A percentile compares a stretch with the other conserved stretches of the same genome.
Evolutionary conservation across 768 basidiomycete species (phyloP).

Genomic region (Trametes gibbosa): DNA sequence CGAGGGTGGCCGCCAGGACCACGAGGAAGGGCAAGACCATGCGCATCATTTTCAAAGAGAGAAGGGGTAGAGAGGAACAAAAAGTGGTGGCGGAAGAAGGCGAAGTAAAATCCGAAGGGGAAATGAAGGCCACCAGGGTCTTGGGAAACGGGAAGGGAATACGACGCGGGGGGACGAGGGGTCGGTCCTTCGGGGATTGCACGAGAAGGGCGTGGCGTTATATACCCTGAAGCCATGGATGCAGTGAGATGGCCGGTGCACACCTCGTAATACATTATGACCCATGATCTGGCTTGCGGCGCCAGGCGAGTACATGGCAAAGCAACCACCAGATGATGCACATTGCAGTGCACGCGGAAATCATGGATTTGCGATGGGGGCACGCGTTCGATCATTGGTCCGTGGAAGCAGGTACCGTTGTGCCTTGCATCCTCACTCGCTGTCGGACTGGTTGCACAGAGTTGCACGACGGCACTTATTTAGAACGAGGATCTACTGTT

Average conservation of each 20-base stretch:
- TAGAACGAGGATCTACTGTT: too few species aligned
- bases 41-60: conserved; percentile 11
- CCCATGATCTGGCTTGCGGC: background rate
- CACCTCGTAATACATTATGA: background rate
- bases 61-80: background rate
- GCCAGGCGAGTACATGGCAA: background rate
- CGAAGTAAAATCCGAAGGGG: background rate
- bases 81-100: background rate
- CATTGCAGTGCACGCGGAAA: background rate
- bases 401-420: background rate
- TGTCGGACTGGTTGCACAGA: too few species aligned
- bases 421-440: too few species aligned
- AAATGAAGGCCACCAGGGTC: conserved; percentile 21
- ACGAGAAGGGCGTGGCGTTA: background rate
- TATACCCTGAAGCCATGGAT: background rate
- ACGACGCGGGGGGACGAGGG: background rate
- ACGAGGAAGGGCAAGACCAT: conserved; percentile 12
- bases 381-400: background rate
- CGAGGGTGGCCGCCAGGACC: conserved; percentile 9
- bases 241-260: background rate
- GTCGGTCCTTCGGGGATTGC: background rate
- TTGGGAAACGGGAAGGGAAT: background rate
- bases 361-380: background rate
- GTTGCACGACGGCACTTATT: too few species aligned
- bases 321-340: background rate